phyloP scores from a whole-genome alignment of 2,329 filamentous ascomycete species.

The Trichophyton verrucosum region DNA sequence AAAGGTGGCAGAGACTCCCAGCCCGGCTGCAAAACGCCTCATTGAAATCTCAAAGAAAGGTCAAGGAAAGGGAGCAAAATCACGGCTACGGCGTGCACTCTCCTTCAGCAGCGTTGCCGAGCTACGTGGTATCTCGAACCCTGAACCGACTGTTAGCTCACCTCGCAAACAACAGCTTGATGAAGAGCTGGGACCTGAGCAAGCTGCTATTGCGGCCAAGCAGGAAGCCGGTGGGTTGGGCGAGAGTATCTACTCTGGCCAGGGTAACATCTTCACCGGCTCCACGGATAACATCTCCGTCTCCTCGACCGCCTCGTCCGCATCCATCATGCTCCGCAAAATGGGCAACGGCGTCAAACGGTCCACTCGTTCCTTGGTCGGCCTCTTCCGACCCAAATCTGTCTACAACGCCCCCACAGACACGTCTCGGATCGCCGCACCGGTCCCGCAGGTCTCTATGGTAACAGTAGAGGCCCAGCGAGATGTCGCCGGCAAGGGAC shows the following conservation, averaged over 20 bases:
- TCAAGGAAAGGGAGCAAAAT: slow-evolving; percentile 66
- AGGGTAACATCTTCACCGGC: slow-evolving; percentile 69
- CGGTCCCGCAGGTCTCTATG: slow-evolving; percentile 80
- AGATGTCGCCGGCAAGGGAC: slow-evolving; percentile 55
- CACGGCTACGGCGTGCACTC: slow-evolving; percentile 75
- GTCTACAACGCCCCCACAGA: slow-evolving; percentile 67
- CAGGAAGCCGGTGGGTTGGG: slow-evolving; percentile 89
- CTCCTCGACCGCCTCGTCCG: slow-evolving; percentile 38
- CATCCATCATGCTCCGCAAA: slow-evolving; percentile 58
- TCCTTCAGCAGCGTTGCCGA: slow-evolving; percentile 95
- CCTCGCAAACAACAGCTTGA: slow-evolving; percentile 51
- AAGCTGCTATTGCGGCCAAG: slow-evolving; percentile 77
- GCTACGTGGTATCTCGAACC: slow-evolving; percentile 60
- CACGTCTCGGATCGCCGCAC: slow-evolving; percentile 49
- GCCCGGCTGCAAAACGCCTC: slow-evolving; percentile 71
- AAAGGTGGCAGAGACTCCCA: slow-evolving; percentile 29
- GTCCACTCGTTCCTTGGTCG: slow-evolving; percentile 76
- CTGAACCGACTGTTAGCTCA: slow-evolving; percentile 46
- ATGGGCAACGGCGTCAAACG: slow-evolving; percentile 99
- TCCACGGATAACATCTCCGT: slow-evolving; percentile 78
- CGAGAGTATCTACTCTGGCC: slow-evolving; percentile 81
- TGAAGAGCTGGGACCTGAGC: slow-evolving; percentile 73
- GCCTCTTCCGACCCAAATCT: slow-evolving; percentile 89
- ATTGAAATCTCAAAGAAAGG: slow-evolving; percentile 79
- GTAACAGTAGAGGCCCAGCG: slow-evolving; percentile 90